Percentiles rank a stretch among this genome's conserved stretches.
Evolutionary conservation across 352 stramenopile species (phyloP).

Genomic region (Saprolegnia parasitica): DNA sequence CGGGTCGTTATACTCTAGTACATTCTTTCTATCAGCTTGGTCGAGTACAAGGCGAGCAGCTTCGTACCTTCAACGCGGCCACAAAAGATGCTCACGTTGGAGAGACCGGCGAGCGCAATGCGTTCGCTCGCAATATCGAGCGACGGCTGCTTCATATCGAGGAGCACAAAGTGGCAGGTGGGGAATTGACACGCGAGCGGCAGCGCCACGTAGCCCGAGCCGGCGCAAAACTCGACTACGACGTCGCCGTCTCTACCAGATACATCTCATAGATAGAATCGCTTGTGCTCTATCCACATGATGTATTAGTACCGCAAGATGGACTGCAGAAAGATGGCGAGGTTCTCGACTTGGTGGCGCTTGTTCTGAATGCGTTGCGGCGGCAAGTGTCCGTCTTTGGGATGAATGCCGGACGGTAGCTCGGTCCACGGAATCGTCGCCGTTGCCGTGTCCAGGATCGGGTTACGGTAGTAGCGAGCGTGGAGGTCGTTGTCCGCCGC

Average conservation of each 20-base stretch:
- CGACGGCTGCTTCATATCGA: conserved; percentile 75
- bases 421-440: conserved; percentile 50
- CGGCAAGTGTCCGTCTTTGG: conserved; percentile 57
- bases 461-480: conserved; percentile 50
- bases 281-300: no score
- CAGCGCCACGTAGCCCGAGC: conserved; percentile 69
- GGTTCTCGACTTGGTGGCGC: conserved; percentile 70
- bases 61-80: conserved; percentile 54
- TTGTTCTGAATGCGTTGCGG: conserved; percentile 57
- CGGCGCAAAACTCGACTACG: conserved; percentile 79
- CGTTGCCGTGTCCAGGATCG: conserved; percentile 37
- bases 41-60: neutral
- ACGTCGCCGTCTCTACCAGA: conserved; percentile 51
- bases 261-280: conserved; percentile 2
- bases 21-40: neutral
- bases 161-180: conserved; percentile 65
- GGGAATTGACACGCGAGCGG: conserved; percentile 69
- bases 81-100: conserved; percentile 72
- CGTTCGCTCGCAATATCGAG: conserved; percentile 66
- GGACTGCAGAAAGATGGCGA: conserved; percentile 59
- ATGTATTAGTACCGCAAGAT: conserved; percentile 49
- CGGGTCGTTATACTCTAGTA: conserved; percentile 43
- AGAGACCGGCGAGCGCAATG: conserved; percentile 49
- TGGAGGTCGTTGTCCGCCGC: conserved; percentile 35
- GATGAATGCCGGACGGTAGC: conserved; percentile 62